Conservation (phyloP, 306 rosid genomes). For the Lithocarpus polystachyus region DNA sequence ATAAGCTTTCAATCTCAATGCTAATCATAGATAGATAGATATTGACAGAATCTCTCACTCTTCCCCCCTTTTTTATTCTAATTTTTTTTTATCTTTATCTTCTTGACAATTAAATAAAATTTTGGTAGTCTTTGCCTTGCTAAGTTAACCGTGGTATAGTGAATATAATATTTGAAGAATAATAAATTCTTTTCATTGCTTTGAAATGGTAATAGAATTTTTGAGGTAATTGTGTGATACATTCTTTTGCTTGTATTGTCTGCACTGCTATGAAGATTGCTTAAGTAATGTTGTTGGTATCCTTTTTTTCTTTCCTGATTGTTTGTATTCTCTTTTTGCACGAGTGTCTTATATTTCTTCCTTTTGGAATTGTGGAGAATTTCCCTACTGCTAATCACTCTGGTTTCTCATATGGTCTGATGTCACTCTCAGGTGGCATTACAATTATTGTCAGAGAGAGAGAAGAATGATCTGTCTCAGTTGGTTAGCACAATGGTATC, state of each 20-base stretch:
- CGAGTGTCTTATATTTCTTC: not conserved
- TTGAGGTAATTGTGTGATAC: too few relatives aligned
- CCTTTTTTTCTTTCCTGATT: not conserved
- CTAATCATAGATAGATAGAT: not conserved
- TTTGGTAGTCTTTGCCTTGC: too few relatives aligned
- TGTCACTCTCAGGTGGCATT: conserved; percentile 57
- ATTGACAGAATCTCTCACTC: too few relatives aligned
- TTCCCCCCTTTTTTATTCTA: too few relatives aligned
- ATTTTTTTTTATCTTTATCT: too few relatives aligned
- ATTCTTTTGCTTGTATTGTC: not conserved
- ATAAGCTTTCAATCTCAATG: not conserved
- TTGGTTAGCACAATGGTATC: conserved; percentile 82
- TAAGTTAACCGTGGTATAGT: too few relatives aligned
- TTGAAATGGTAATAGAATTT: too few relatives aligned
- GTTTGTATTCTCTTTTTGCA: not conserved
- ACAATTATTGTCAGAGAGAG: conserved; percentile 70
- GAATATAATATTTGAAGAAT: too few relatives aligned
- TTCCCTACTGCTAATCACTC: conserved; percentile 9
- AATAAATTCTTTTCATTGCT: too few relatives aligned
- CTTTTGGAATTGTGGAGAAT: not conserved
- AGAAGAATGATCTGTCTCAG: conserved; percentile 69
- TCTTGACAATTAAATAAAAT: too few relatives aligned
- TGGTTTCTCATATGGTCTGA: conserved; percentile 30
- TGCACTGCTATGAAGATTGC: not conserved
- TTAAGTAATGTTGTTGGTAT: not conserved